These are phyloP conservation scores for Malus hybrid DNA, from an alignment of 331 rosid species.

Conservation along the genomic window DNA sequence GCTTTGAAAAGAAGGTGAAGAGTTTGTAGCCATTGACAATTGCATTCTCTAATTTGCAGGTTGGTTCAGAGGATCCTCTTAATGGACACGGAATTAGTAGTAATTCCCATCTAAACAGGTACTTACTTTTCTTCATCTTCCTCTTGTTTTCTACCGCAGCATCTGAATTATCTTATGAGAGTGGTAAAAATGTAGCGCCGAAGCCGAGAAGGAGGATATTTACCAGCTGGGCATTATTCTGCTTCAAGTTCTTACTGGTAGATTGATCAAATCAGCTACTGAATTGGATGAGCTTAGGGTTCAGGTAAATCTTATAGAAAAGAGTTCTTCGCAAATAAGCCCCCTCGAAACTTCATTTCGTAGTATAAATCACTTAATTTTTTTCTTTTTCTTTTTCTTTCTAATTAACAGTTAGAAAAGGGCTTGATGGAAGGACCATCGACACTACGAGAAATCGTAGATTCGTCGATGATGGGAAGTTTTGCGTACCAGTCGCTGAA, in stretches of 20 bases:
- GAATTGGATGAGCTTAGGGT: conserved; percentile 48
- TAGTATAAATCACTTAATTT: too few relatives aligned
- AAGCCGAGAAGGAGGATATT: conserved; percentile 83
- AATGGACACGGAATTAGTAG: conserved; percentile 10
- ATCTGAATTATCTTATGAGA: conserved; percentile 1
- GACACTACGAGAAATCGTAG: conserved; percentile 20
- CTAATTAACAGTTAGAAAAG: conserved; percentile 47
- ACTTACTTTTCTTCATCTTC: not conserved
- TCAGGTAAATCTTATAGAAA: conserved; percentile 37
- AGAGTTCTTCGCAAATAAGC: not conserved
- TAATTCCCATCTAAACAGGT: conserved; percentile 24
- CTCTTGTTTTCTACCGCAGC: conserved; percentile 2
- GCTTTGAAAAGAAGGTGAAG: not conserved
- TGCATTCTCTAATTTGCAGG: conserved; percentile 24
- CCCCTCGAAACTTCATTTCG: too few relatives aligned
- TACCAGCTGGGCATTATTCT: conserved; percentile 72
- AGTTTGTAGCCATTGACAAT: not conserved
- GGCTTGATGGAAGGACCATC: conserved; percentile 48
- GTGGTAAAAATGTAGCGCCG: conserved; percentile 24
- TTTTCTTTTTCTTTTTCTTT: too few relatives aligned
- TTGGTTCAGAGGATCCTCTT: conserved; percentile 21
- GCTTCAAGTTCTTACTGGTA: conserved; percentile 68
- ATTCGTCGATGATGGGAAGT: conserved; percentile 50
- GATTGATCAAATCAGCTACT: conserved; percentile 33
- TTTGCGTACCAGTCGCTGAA: conserved; percentile 68